Evolutionary conservation across 495 filamentous ascomycete genomes (phyloP).

Genomic region (Venustampulla echinocandica): DNA sequence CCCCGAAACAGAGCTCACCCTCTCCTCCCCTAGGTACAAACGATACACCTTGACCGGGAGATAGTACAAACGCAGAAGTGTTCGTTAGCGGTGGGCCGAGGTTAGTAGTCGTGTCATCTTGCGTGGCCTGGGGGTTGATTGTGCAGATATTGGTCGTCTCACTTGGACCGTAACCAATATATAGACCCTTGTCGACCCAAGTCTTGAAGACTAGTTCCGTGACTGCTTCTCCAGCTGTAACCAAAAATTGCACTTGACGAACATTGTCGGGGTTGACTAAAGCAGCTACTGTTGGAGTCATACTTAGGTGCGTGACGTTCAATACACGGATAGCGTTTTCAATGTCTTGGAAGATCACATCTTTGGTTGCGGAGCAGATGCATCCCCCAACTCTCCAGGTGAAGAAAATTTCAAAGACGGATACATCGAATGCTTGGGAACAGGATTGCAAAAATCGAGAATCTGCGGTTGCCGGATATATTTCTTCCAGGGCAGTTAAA

Average conservation of each 20-base stretch:
- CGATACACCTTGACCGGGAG: constrained; percentile 32
- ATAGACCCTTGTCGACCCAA: constrained; percentile 60
- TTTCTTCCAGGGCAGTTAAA: constrained; percentile 44
- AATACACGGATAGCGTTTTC: constrained; percentile 48
- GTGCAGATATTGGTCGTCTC: constrained; percentile 73
- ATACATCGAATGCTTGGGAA: constrained; percentile 67
- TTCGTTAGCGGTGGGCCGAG: constrained; percentile 60
- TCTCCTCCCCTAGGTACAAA: constrained; percentile 56
- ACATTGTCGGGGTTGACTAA: constrained; percentile 52
- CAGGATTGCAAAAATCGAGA: constrained; percentile 61
- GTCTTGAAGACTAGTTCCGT: constrained; percentile 52
- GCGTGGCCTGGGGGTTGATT: constrained; percentile 38
- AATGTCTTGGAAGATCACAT: constrained; percentile 55
- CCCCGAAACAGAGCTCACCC: constrained; percentile 79
- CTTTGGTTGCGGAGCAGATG: constrained; percentile 59
- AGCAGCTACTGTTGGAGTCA: constrained; percentile 71
- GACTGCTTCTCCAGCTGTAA: constrained; percentile 63
- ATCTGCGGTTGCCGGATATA: constrained; percentile 44
- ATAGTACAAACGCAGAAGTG: constrained; percentile 61
- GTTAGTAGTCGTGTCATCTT: constrained; percentile 41
- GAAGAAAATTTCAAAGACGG: constrained; percentile 76
- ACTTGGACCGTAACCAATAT: constrained; percentile 64
- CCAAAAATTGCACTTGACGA: constrained; percentile 55
- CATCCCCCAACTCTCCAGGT: constrained; percentile 65
- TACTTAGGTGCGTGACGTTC: constrained; percentile 61